Base-by-base conservation (phyloP, 192 early-diverging fungal genomes). In the Umbelopsis ramanniana region DNA sequence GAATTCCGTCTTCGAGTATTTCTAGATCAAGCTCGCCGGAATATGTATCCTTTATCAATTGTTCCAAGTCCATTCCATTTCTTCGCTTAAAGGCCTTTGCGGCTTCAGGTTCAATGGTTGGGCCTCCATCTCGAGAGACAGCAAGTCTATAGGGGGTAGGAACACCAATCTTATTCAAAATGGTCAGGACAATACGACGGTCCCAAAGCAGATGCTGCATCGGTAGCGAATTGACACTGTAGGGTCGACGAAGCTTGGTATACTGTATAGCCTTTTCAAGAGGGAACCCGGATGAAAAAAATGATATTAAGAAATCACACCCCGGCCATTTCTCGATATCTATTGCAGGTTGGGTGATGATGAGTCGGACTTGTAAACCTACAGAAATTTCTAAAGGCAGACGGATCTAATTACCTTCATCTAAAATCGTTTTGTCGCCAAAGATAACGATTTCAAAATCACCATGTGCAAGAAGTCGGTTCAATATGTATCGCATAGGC, bases 291-390 rank as follows among this genome's bases (percentile, higher is more conserved):
- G 76, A 76, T 8, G 96, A 97, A 79, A 97, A 99, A 82, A 99
- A 99, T 19, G 94, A 94, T 23, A 99, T 95, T 55, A 99, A 86
- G 74, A 97, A 95, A 79, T 99, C 95, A 83, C 96, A 97, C 0
- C 83, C 80, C 15, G 97, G 97, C 97, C 97, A 97, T 66, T 89
- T 86, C 46, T 91, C 89, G 15, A 96, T 87, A 67, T 87, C 93
- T 92, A 47, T 11, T 48, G 35, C 33, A 45, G 11, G 57, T 47
- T 43, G 29, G 38, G 46, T 19, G 3, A 35, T 26, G 22, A 15
- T 37, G 3, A 63, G 33, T 63, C 57, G 57, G 57, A 63, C 53
- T 22, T 55, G 23, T 7, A 24, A 55, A 29, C 53, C 11, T 0
- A 29, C 29, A 55, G 21, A 43, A 43, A 43, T 43, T 43, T 55